Evolutionary conservation across 75 land plant species (phyloP).

Genomic region (Picea sitchensis): DNA sequence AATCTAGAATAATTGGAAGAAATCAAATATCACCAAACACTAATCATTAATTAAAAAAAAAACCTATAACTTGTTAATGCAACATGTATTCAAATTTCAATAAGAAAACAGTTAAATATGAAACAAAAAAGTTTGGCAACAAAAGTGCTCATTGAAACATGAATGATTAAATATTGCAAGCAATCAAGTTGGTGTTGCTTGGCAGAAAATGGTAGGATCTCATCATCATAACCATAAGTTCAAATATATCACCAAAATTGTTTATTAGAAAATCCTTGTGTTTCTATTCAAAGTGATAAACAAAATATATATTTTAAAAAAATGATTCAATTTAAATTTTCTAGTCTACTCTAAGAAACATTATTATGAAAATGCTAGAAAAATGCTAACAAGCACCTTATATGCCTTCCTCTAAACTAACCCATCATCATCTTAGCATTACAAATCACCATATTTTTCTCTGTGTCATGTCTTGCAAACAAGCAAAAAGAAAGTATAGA

Average conservation of each 20-base stretch:
- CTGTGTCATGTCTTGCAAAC: neutral
- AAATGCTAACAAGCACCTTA: constrained; percentile 75
- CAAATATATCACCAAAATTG: constrained; percentile 54
- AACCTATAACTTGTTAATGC: neutral
- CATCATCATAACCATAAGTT: constrained; percentile 46
- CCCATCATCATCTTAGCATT: constrained; percentile 62
- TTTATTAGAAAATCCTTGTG: constrained; percentile 40
- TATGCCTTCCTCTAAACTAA: constrained; percentile 89
- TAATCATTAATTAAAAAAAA: neutral
- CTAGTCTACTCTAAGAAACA: constrained; percentile 1
- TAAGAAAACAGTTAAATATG: neutral
- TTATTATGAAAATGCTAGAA: neutral
- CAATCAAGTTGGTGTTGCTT: constrained; percentile 80
- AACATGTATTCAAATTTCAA: neutral
- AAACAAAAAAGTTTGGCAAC: neutral
- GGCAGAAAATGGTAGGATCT: constrained; percentile 76
- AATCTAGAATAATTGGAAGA: neutral
- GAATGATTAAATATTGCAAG: constrained; percentile 60
- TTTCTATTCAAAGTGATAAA: constrained; percentile 35
- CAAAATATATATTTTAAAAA: neutral
- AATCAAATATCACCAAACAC: neutral
- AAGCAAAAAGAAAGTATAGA: neutral
- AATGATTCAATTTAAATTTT: neutral
- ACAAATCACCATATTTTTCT: no score
- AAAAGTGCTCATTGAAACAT: constrained; percentile 51